These are phyloP conservation scores for Lentinula lateritia DNA, from an alignment of 768 basidiomycete species.

Conservation along the genomic window DNA sequence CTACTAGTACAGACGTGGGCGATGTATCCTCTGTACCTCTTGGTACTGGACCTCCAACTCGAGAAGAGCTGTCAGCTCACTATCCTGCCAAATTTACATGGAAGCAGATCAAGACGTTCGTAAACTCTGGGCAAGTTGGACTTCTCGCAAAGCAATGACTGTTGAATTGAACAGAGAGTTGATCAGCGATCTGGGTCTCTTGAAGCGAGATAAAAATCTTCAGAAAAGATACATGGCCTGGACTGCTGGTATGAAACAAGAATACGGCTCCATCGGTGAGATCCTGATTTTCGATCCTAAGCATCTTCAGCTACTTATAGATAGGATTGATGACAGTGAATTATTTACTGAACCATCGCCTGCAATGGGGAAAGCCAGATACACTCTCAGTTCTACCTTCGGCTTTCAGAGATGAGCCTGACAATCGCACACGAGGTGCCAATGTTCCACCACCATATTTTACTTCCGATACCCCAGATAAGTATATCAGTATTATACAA, in stretches of 20 bases:
- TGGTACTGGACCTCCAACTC: constrained; percentile 60
- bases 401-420: constrained; percentile 28
- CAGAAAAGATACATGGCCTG: constrained; percentile 65
- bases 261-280: constrained; percentile 67
- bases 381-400: constrained; percentile 56
- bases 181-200: constrained; percentile 70
- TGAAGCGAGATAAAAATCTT: constrained; percentile 67
- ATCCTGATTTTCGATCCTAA: background rate
- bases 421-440: background rate
- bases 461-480: constrained; percentile 50
- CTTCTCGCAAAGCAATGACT: background rate
- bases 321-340: constrained; percentile 38
- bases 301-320: background rate
- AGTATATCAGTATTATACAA: constrained; percentile 63
- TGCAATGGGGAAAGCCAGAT: constrained; percentile 76
- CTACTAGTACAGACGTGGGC: background rate
- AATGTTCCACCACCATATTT: constrained; percentile 51
- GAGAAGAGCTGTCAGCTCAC: constrained; percentile 56
- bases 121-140: constrained; percentile 53
- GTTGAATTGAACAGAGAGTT: background rate
- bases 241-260: constrained; percentile 43
- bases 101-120: constrained; percentile 67
- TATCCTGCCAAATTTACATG: constrained; percentile 79
- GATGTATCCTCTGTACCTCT: constrained; percentile 27
- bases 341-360: constrained; percentile 61